Evolutionary conservation across 2,329 filamentous ascomycete species (phyloP).

Genomic region (Chaetoscypha palmicola): DNA sequence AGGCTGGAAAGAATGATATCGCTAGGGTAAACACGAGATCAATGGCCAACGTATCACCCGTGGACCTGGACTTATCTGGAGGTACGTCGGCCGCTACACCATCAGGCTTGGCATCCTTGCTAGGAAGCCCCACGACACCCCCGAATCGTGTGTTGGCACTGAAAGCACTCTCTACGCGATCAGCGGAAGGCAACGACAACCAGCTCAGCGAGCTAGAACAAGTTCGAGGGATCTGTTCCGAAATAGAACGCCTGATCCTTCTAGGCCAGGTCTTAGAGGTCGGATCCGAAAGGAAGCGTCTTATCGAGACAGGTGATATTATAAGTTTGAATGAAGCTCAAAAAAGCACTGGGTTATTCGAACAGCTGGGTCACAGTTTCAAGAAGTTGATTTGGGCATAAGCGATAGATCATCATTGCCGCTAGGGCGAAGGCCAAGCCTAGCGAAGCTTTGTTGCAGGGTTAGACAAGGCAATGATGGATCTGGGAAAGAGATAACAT

Average conservation of each 20-base stretch:
- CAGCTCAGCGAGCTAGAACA: constrained; percentile 29
- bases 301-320: constrained; percentile 60
- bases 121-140: constrained; percentile 12
- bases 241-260: constrained; percentile 64
- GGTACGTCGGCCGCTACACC: constrained; percentile 12
- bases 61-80: constrained; percentile 16
- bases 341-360: constrained; percentile 77
- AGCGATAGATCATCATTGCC: background rate
- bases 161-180: constrained; percentile 46
- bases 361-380: constrained; percentile 80
- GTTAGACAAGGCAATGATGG: background rate
- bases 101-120: constrained; percentile 11
- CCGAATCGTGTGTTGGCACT: constrained; percentile 41
- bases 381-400: constrained; percentile 87
- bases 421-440: background rate
- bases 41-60: constrained; percentile 46
- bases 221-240: constrained; percentile 53
- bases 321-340: constrained; percentile 80
- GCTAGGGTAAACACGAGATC: constrained; percentile 81
- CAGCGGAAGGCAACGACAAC: constrained; percentile 29
- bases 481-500: background rate
- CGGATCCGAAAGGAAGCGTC: constrained; percentile 34
- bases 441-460: background rate
- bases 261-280: constrained; percentile 36
- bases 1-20: constrained; percentile 62